Base-by-base conservation (phyloP, 2,329 filamentous ascomycete species). In the Didymella segeticola region DNA sequence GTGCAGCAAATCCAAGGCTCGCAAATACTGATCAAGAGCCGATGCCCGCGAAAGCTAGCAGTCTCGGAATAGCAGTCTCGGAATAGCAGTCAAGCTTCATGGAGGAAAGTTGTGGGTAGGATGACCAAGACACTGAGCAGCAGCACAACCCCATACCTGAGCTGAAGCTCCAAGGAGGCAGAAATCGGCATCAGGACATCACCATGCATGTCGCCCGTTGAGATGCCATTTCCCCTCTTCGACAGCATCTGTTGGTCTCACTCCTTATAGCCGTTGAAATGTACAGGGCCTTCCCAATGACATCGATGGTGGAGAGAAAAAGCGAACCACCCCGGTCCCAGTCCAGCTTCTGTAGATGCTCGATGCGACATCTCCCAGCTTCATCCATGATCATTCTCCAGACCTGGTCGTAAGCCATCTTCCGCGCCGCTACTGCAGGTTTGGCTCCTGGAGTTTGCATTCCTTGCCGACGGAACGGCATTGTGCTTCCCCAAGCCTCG, bases 391-490 rank as follows among this genome's bases (percentile, higher is more conserved):
- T 25, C 4, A 3, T 5, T 14, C 19, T 25, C 5, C 25, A n/a
- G 33, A n/a, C 45, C 46, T 31, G 30, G 14, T 15, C 27, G 23
- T 42, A 26, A 25, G 10, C 22, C 29, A 17, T 20, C 39, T 49
- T 17, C 34, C 34, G 39, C 45, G 29, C 19, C 39, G 23, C 45
- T 49, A 46, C 51, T 49, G 51, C 46, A 46, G n/a, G 45, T 49
- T 30, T 30, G 26, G 22, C 34, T 46, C 39, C 33, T 53, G 37
- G 14, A 31, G 10, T 29, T 20, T 33, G 17, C 20, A 30, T 26
- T 43, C 51, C 51, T 41, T 49, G 51, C 22, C 15, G 4, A 29
- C 51, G 51, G 51, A 39, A 54, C 51, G 33, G 51, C 36, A 49
- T n/a, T 31, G 26, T 39, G 37, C 38, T 48, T 53, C 43, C 43